phyloP scores from a whole-genome alignment of 192 early-diverging fungal species.

The Backusella mclennaniae region DNA sequence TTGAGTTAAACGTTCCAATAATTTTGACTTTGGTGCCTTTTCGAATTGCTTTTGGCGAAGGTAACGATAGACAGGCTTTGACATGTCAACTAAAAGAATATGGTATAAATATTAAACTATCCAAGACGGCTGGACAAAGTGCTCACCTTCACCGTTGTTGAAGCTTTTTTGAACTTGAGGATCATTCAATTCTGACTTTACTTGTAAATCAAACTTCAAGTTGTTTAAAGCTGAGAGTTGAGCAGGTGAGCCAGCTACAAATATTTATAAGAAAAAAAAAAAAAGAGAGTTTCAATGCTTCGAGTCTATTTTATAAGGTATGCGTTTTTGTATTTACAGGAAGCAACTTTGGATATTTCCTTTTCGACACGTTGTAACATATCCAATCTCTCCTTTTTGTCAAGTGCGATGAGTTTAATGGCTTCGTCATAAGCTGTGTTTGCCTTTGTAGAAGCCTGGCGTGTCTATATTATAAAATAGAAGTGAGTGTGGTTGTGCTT shows the following conservation, averaged over 20 bases:
- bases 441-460: slow-evolving; percentile 26
- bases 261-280: background rate
- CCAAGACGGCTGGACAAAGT: background rate
- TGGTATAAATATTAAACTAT: background rate
- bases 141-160: slow-evolving; percentile 44
- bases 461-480: slow-evolving; percentile 11
- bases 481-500: background rate
- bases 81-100: slow-evolving; percentile 53
- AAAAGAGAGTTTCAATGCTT: background rate
- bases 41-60: slow-evolving; percentile 61
- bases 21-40: slow-evolving; percentile 48
- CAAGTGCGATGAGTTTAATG: slow-evolving; percentile 62
- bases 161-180: slow-evolving; percentile 68
- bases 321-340: slow-evolving; percentile 30
- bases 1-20: slow-evolving; percentile 69
- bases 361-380: slow-evolving; percentile 41
- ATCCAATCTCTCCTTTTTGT: slow-evolving; percentile 50
- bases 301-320: no score
- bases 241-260: slow-evolving; percentile 34
- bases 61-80: slow-evolving; percentile 66
- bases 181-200: slow-evolving; percentile 68
- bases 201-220: slow-evolving; percentile 51
- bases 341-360: slow-evolving; percentile 33
- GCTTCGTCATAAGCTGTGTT: slow-evolving; percentile 76
- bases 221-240: slow-evolving; percentile 51